Evolutionary conservation across 83 land plant genomes (phyloP), one percentile per base, ranked within the genome.

Genomic region (Larix sibirica): DNA sequence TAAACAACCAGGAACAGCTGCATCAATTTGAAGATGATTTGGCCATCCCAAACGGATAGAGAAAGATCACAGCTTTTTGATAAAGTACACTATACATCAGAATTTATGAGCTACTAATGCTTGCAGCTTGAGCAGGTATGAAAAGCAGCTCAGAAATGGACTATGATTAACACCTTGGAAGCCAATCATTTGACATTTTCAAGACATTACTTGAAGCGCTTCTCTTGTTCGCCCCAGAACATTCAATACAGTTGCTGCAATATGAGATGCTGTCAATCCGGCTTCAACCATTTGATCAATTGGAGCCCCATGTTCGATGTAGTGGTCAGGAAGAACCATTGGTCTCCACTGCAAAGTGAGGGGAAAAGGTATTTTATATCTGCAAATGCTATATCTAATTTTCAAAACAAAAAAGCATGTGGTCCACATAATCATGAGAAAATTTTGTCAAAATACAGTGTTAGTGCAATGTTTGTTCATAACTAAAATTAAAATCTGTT

Each of bases 251-350:
- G 94, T 85, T 13, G 94, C 96, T 18, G 96, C 96, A 77, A 94
- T 90, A 62, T 94, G 96, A 64, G 88, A 82, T 6, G 96, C 84
- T 47, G 96, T 86, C 21, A 94, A 81, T 10, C 96, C 96, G 26
- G 96, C 96, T 79, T 90, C 88, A 16, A 62, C 84, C 79, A 92
- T 28, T 68, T 94, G 96, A 79, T 94, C 88, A 9, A 67, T 87
- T 6, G 90, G 92, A 18, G 94, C 78, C 68, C 96, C 96, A 77
- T 94, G 96, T 7, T 94, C 96, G 4, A 94, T 94, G 85, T 94
- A 94, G 14, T 83, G 74, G 54, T 94, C 96, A 23, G 96, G 96
- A 77, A 94, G 88, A 47, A 94, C 94, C 82, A 94, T 17, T 9
- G 96, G 94, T 77, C 96, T 88, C 96, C 96, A 94, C 96, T 94